Base-by-base conservation (phyloP, 805 yeast genomes). In the Yarrowia sp. region DNA sequence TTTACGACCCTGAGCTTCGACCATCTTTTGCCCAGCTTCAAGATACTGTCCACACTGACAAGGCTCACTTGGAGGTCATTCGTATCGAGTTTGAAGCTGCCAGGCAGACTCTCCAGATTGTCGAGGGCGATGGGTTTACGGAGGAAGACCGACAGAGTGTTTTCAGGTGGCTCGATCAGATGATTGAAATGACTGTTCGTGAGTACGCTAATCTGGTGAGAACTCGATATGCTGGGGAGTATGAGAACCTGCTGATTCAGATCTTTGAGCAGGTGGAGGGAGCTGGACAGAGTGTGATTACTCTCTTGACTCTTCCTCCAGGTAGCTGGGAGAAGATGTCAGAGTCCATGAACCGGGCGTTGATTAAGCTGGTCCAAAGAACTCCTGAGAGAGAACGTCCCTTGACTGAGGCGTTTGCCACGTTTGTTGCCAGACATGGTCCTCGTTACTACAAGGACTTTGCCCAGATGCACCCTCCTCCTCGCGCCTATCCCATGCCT, bases 31-130 rank as follows among this genome's bases (percentile, higher is more conserved):
- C 14, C 5, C 61, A 54, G 46, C 61, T 54, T 11, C 61, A 54
- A 4, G 17, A 54, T 22, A 54, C 61, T 2, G 61, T 54, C 3
- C 33, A 54, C 9, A 36, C 46, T 8, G 61, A 54, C 12, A 38
- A n/a, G n/a, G 46, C 61, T 5, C 46, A 54, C 8, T 24, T 36
- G 24, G 46, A 38, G 14, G 46, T 54, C 10, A 36, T 38, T 14
- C 44, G 35, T 6, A 54, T 54, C 46, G 61, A 54, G 61, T 54
- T 54, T 26, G 22, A 46, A 1, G 61, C 61, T 22, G 61, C 46
- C 7, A 16, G 46, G 14, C 61, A 36, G 61, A 54, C 61, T 26
- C 35, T 54, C 4, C 32, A 54, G 35, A 38, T 54, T 5, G 61
- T 54, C 32, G 26, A 26, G 22, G 46, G 46, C 14, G 7, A 9